Conservation (phyloP, 2,329 filamentous ascomycete species). For the Aaosphaeria arxii region DNA sequence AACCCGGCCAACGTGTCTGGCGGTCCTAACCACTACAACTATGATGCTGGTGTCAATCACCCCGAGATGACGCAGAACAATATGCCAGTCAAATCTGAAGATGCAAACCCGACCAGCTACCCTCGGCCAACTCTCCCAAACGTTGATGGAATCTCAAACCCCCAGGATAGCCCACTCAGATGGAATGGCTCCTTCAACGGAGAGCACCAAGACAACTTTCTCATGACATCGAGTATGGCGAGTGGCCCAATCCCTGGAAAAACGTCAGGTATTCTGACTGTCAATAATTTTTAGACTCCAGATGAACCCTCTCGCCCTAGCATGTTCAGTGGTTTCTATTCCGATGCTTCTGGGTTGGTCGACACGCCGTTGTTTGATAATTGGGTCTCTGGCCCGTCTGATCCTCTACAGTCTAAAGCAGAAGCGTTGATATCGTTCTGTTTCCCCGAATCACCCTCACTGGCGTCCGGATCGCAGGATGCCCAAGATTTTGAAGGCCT, state of each 20-base stretch:
- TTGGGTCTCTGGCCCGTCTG: constrained; percentile 42
- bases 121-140: constrained; percentile 30
- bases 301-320: constrained; percentile 45
- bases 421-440: constrained; percentile 48
- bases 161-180: constrained; percentile 39
- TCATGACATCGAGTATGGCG: constrained; percentile 47
- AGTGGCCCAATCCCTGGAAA: constrained; percentile 43
- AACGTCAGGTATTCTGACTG: constrained; percentile 42
- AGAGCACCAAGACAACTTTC: constrained; percentile 45
- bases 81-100: constrained; percentile 34
- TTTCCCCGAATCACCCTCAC: constrained; percentile 44
- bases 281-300: constrained; percentile 39
- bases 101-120: constrained; percentile 25
- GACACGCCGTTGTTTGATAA: constrained; percentile 34
- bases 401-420: constrained; percentile 47
- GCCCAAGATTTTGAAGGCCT: constrained; percentile 53
- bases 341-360: constrained; percentile 42
- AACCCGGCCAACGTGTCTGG: constrained; percentile 16
- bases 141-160: constrained; percentile 32
- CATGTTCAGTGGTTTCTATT: constrained; percentile 50
- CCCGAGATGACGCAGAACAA: constrained; percentile 31
- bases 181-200: constrained; percentile 46
- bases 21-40: constrained; percentile 27
- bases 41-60: constrained; percentile 28
- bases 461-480: constrained; percentile 24